phyloP scores from a whole-genome alignment of 2,329 filamentous ascomycete species.

The Monosporascus sp. region DNA sequence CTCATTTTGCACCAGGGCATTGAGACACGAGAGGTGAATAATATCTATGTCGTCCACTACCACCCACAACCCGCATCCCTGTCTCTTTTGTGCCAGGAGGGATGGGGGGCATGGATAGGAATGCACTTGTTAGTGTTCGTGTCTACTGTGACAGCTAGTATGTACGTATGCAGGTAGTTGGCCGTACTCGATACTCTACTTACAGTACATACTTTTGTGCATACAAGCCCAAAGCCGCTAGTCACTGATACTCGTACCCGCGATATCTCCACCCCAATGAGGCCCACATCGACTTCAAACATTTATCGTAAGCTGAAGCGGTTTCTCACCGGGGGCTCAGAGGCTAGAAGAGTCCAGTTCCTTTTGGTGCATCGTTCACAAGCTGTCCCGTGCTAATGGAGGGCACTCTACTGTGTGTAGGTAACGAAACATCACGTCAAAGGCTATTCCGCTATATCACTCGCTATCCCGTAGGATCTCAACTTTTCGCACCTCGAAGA shows the following conservation, averaged over 20 bases:
- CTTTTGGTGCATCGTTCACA: background rate
- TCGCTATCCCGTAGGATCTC: no score
- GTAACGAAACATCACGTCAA: no score
- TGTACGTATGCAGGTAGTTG: background rate
- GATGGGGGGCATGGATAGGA: background rate
- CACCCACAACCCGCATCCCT: background rate
- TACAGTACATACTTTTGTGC: no score
- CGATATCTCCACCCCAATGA: background rate
- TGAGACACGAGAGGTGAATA: background rate
- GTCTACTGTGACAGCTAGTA: background rate
- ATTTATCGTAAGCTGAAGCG: background rate
- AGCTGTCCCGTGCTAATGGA: background rate
- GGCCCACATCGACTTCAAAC: background rate
- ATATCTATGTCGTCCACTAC: background rate
- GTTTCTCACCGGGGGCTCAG: background rate
- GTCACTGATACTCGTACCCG: background rate
- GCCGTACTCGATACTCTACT: no score
- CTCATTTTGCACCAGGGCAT: background rate
- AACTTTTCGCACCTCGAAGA: no score
- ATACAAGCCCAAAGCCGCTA: no score
- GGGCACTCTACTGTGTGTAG: no score
- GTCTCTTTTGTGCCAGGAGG: background rate
- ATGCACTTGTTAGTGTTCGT: no score
- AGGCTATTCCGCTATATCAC: no score
- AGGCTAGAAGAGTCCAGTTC: background rate